phyloP scores from a whole-genome alignment of 2,329 filamentous ascomycete species.

The Bimuria novae-zelandiae region DNA sequence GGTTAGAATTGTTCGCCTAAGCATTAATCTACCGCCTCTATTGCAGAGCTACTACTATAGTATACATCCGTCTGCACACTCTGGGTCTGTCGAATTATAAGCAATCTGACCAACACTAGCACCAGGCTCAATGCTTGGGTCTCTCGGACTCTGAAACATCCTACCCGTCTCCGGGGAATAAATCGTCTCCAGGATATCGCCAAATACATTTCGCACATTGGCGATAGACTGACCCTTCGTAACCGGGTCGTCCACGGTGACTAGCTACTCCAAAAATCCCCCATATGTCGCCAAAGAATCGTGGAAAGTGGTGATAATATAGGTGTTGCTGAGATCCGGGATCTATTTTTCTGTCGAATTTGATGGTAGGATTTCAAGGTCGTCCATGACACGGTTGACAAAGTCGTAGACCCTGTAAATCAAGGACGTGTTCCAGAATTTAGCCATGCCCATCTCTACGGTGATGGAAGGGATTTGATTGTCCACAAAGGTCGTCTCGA shows the following conservation, averaged over 20 bases:
- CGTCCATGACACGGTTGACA: conserved; percentile 33
- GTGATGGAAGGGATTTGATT: conserved; percentile 45
- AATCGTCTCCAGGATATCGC: conserved; percentile 44
- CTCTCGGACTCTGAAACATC: conserved; percentile 41
- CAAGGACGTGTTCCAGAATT: conserved; percentile 44
- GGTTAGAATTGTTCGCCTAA: background rate
- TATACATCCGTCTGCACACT: conserved; percentile 38
- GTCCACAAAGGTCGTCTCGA: conserved; percentile 47
- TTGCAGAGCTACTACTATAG: conserved; percentile 5
- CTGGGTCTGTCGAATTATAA: conserved; percentile 42
- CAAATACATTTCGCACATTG: conserved; percentile 42
- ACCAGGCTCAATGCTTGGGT: conserved; percentile 44
- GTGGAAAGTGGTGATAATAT: conserved; percentile 38
- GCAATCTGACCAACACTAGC: conserved; percentile 41
- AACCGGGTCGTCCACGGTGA: conserved; percentile 40
- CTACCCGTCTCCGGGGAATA: conserved; percentile 37
- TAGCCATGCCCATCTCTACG: conserved; percentile 46
- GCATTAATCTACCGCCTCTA: background rate
- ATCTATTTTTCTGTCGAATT: conserved; percentile 34
- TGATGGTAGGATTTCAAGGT: conserved; percentile 31
- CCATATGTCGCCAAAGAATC: conserved; percentile 31
- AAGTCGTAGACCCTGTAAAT: conserved; percentile 42
- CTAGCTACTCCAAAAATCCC: conserved; percentile 36
- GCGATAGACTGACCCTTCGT: conserved; percentile 44
- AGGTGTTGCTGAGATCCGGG: conserved; percentile 38